Evolutionary conservation across 2,329 filamentous ascomycete genomes (phyloP).

Genomic region (Biscogniauxia mediterranea): DNA sequence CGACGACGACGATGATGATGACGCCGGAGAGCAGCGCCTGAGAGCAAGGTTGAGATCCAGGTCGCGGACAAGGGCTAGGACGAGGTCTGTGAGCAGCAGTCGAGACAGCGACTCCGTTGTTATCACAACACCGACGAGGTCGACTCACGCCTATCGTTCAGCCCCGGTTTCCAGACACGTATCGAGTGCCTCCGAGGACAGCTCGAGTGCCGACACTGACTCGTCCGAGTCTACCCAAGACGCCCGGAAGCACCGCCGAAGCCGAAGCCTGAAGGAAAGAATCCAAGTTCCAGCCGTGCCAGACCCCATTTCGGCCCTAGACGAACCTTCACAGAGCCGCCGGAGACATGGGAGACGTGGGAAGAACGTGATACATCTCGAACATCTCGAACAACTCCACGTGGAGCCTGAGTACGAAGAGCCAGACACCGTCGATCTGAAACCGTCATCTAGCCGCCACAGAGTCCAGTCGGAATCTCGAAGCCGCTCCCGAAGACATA

Average conservation of each 20-base stretch:
- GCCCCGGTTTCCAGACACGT: conserved; percentile 37
- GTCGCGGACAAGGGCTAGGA: conserved; percentile 21
- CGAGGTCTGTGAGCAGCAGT: conserved; percentile 15
- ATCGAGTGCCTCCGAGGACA: conserved; percentile 36
- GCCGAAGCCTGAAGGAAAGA: conserved; percentile 20
- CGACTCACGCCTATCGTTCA: conserved; percentile 37
- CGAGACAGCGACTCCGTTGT: conserved; percentile 12
- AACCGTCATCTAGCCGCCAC: conserved; percentile 20
- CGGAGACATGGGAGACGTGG: conserved; percentile 10
- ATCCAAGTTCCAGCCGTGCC: conserved; percentile 20
- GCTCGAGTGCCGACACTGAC: conserved; percentile 38
- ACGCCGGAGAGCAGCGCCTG: conserved; percentile 25
- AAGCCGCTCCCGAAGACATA: conserved; percentile 24
- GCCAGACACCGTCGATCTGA: conserved; percentile 13
- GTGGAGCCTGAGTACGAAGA: conserved; percentile 14
- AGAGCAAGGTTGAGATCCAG: conserved; percentile 25
- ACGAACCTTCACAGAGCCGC: conserved; percentile 12
- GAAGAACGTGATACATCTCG: conserved; percentile 12
- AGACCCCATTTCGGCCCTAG: conserved; percentile 15
- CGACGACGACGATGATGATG: conserved; percentile 22
- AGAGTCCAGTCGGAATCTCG: conserved; percentile 27
- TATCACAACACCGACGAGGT: conserved; percentile 31
- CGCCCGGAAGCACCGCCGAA: conserved; percentile 4
- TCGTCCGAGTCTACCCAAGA: conserved; percentile 16
- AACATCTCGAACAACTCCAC: conserved; percentile 14